Percentiles rank a stretch among this genome's conserved stretches.
Evolutionary conservation across 768 basidiomycete genomes (phyloP).

Genomic region (Hebeloma cylindrosporum): DNA sequence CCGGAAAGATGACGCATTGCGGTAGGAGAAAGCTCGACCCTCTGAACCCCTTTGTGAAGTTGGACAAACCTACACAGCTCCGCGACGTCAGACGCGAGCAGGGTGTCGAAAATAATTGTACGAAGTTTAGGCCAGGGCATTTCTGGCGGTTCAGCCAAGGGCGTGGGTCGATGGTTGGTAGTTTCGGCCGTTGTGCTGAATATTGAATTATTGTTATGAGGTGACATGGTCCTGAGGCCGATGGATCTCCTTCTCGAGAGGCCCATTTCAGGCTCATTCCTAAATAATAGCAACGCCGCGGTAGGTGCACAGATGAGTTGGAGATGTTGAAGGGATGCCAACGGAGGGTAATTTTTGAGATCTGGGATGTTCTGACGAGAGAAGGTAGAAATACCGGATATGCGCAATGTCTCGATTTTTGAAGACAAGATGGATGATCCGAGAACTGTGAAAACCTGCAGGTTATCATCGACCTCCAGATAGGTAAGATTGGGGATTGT

Average conservation of each 20-base stretch:
- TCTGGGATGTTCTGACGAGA: neutral
- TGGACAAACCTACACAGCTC: slow-evolving; percentile 14
- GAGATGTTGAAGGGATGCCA: slow-evolving; percentile 9
- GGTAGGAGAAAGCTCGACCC: slow-evolving; percentile 13
- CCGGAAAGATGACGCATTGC: slow-evolving; percentile 17
- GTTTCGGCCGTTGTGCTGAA: too few species aligned
- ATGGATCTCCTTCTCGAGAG: too few species aligned
- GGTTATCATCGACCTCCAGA: slow-evolving; percentile 13
- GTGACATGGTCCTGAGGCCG: too few species aligned
- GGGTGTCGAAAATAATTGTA: slow-evolving; percentile 14
- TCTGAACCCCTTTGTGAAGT: slow-evolving; percentile 9
- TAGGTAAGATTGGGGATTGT: slow-evolving; percentile 16
- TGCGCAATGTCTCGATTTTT: slow-evolving; percentile 12
- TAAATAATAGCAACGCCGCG: neutral
- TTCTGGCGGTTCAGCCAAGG: too few species aligned
- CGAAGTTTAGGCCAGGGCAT: too few species aligned
- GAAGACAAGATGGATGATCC: slow-evolving; percentile 9
- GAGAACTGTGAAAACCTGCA: neutral
- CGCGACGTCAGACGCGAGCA: slow-evolving; percentile 12
- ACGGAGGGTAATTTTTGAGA: slow-evolving; percentile 4
- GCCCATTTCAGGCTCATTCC: too few species aligned
- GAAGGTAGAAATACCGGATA: slow-evolving; percentile 2
- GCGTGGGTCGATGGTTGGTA: too few species aligned
- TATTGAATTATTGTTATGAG: too few species aligned
- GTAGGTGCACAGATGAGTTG: slow-evolving; percentile 10